Conservation (phyloP, 1,284 basidiomycete species). For the Sanghuangporus weigelae region DNA sequence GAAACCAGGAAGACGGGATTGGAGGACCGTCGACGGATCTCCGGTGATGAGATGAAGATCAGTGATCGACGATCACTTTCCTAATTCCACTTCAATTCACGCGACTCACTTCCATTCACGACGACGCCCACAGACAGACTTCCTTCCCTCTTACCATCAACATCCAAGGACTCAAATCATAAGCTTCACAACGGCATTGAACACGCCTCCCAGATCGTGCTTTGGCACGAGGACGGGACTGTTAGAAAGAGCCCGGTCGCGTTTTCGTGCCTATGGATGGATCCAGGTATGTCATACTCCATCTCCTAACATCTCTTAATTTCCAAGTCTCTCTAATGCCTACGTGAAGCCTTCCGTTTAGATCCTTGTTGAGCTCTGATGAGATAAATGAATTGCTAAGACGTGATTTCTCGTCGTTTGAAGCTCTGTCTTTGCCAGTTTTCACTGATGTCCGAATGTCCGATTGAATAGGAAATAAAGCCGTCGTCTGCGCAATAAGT, state of each 20-base stretch:
- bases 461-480: constrained; percentile 60
- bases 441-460: constrained; percentile 2
- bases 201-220: constrained; percentile 16
- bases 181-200: constrained; percentile 10
- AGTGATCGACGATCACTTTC: neutral
- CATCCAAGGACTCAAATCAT: neutral
- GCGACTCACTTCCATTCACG: neutral
- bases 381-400: constrained; percentile 62
- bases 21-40: too few species aligned
- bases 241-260: neutral
- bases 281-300: constrained; percentile 43
- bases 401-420: constrained; percentile 37
- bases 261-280: constrained; percentile 66
- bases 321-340: constrained; percentile 17
- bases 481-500: constrained; percentile 75
- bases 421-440: constrained; percentile 5
- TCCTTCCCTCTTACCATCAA: neutral
- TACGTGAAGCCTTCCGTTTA: constrained; percentile 41
- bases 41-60: neutral
- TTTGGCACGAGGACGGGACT: constrained; percentile 19
- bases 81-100: neutral
- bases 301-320: constrained; percentile 3
- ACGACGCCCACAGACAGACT: neutral
- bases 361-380: constrained; percentile 54
- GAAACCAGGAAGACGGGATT: neutral